phyloP scores from a whole-genome alignment of 2,329 filamentous ascomycete genomes.

The Ascosphaera apis region DNA sequence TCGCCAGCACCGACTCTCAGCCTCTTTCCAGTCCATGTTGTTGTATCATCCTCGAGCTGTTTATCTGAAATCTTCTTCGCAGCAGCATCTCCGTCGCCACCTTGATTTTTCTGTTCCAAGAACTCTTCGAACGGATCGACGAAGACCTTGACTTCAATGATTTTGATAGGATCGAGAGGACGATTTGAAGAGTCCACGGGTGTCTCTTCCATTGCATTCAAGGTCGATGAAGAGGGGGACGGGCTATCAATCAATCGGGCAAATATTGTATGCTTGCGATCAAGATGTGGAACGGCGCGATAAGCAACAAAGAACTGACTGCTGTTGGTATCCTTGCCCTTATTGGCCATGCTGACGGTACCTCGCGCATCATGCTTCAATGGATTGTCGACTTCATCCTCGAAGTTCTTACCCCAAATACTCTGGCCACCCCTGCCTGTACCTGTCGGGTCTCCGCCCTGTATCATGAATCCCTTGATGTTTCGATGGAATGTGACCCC shows the following conservation, averaged over 20 bases:
- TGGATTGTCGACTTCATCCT: slow-evolving; percentile 81
- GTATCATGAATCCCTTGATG: slow-evolving; percentile 93
- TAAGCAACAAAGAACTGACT: slow-evolving; percentile 93
- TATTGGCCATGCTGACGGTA: slow-evolving; percentile 86
- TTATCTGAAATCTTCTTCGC: slow-evolving; percentile 5
- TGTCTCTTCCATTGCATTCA: slow-evolving; percentile 54
- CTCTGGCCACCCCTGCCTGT: slow-evolving; percentile 77
- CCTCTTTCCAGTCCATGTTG: slow-evolving; percentile 91
- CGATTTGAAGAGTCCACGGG: slow-evolving; percentile 50
- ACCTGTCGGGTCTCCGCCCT: slow-evolving; percentile 82
- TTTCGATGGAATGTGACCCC: slow-evolving; percentile 74
- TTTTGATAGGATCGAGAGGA: slow-evolving; percentile 55
- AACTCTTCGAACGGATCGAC: slow-evolving; percentile 94
- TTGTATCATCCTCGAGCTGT: slow-evolving; percentile 54
- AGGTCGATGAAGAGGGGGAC: slow-evolving; percentile 20
- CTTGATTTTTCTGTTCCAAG: slow-evolving; percentile 44
- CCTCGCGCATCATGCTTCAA: slow-evolving; percentile 63
- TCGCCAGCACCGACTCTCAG: slow-evolving; percentile 43
- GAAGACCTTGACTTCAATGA: slow-evolving; percentile 65
- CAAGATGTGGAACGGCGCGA: slow-evolving; percentile 59
- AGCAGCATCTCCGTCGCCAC: slow-evolving; percentile 17
- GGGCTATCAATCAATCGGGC: slow-evolving; percentile 54
- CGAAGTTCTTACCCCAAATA: slow-evolving; percentile 85
- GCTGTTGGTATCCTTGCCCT: slow-evolving; percentile 93
- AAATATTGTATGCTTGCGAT: slow-evolving; percentile 95